These are phyloP conservation scores for Crithidia mellificae DNA, from an alignment of 208 protist species.

Conservation along the genomic window DNA sequence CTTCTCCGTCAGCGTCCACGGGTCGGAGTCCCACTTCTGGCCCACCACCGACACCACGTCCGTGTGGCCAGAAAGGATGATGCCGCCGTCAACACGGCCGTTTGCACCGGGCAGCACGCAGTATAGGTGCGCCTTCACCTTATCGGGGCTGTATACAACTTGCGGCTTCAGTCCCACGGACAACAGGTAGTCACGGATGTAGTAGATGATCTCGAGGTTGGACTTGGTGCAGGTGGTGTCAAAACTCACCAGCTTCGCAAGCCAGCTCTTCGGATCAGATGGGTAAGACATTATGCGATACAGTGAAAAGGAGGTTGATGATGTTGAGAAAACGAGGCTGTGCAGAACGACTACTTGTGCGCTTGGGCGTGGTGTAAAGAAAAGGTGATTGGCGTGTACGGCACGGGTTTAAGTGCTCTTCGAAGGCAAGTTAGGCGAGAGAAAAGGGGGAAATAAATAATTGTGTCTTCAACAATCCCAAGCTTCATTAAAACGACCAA, in stretches of 20 bases:
- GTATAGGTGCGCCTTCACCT: constrained; percentile 55
- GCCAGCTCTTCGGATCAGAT: constrained; percentile 22
- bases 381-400: no score
- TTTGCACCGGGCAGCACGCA: constrained; percentile 45
- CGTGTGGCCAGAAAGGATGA: constrained; percentile 63
- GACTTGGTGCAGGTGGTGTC: constrained; percentile 65
- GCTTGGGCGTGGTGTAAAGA: no score
- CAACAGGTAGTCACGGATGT: constrained; percentile 39
- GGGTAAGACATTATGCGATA: constrained; percentile 4
- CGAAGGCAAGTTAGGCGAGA: no score
- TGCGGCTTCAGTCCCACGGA: constrained; percentile 32
- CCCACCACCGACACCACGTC: constrained; percentile 60
- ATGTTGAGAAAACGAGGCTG: no score
- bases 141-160: constrained; percentile 35
- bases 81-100: constrained; percentile 47
- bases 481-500: no score
- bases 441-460: no score
- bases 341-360: no score
- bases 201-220: constrained; percentile 50
- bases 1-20: constrained; percentile 53
- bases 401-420: no score
- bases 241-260: constrained; percentile 58
- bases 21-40: constrained; percentile 1
- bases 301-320: background rate
- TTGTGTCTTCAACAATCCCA: no score